Percentiles rank a stretch among this genome's conserved stretches.
phyloP scores from a whole-genome alignment of 2,329 filamentous ascomycete species.

The Phialocephala sp. region DNA sequence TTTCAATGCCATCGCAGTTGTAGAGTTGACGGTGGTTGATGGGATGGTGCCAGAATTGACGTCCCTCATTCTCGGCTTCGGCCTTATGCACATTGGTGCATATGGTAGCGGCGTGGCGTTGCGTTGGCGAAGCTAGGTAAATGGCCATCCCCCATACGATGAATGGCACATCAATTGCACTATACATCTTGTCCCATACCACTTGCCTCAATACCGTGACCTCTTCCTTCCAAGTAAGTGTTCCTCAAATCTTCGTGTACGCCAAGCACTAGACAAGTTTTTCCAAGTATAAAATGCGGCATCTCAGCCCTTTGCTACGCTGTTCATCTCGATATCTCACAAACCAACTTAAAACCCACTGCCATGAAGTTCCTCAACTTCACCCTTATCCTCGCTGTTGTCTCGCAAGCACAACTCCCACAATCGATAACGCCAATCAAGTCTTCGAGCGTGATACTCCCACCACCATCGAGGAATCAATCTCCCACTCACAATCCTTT shows the following conservation, averaged over 20 bases:
- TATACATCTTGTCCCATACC: no score
- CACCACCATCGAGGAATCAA: background rate
- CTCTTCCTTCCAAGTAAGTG: background rate
- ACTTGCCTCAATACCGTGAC: background rate
- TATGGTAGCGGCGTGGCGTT: slow-evolving; percentile 21
- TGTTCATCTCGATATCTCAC: background rate
- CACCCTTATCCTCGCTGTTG: no score
- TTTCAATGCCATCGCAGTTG: no score
- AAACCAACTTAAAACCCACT: background rate
- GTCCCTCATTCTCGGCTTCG: slow-evolving; percentile 5
- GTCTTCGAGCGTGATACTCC: background rate
- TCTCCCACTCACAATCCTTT: background rate
- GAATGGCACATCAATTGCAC: slow-evolving; percentile 14
- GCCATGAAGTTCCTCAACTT: background rate
- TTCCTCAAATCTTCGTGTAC: background rate
- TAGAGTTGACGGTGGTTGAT: no score
- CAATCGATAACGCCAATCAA: background rate
- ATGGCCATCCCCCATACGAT: slow-evolving; percentile 10
- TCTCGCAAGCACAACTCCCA: background rate
- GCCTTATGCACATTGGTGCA: slow-evolving; percentile 17
- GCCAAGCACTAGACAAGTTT: background rate
- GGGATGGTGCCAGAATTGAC: no score
- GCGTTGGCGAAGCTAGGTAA: slow-evolving; percentile 21
- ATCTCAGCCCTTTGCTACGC: background rate
- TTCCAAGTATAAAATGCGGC: background rate